Evolutionary conservation across 306 rosid species (phyloP).

Genomic region (Vigna angularis): DNA sequence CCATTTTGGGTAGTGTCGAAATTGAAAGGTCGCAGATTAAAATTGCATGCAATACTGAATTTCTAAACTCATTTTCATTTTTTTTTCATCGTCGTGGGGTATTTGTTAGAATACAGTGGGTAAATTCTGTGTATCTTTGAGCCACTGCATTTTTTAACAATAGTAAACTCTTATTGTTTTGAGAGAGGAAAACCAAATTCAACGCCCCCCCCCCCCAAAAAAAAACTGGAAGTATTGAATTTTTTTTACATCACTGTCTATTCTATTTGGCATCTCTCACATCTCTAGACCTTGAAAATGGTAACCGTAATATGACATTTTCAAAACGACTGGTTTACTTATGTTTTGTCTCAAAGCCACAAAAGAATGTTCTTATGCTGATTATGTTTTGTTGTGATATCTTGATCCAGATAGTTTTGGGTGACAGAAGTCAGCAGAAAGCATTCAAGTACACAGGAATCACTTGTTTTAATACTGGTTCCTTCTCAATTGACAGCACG

Average conservation of each 20-base stretch:
- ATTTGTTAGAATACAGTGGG: not conserved
- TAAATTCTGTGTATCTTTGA: not conserved
- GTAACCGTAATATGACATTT: slow-evolving; percentile 23
- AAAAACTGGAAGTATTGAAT: not conserved
- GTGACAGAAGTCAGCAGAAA: slow-evolving; percentile 87
- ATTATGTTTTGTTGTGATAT: slow-evolving; percentile 35
- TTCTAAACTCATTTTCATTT: not conserved
- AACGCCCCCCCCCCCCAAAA: not conserved
- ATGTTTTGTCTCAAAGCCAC: not conserved
- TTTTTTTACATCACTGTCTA: slow-evolving; percentile 1
- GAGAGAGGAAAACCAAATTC: slow-evolving; percentile 2
- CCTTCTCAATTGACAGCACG: slow-evolving; percentile 79
- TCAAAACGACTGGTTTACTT: not conserved
- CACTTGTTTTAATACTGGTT: slow-evolving; percentile 90
- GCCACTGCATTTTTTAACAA: not conserved
- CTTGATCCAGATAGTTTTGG: slow-evolving; percentile 74
- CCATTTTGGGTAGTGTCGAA: not conserved
- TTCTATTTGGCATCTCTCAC: slow-evolving; percentile 16
- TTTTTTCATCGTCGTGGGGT: not conserved
- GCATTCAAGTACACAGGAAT: slow-evolving; percentile 93
- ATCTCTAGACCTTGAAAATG: slow-evolving; percentile 24
- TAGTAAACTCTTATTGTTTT: not conserved
- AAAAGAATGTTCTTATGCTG: slow-evolving; percentile 37
- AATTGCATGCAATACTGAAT: slow-evolving; percentile 10
- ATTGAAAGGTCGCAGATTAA: not conserved